Base-by-base conservation (phyloP, 139 green algal species). In the Choricystis sp. region DNA sequence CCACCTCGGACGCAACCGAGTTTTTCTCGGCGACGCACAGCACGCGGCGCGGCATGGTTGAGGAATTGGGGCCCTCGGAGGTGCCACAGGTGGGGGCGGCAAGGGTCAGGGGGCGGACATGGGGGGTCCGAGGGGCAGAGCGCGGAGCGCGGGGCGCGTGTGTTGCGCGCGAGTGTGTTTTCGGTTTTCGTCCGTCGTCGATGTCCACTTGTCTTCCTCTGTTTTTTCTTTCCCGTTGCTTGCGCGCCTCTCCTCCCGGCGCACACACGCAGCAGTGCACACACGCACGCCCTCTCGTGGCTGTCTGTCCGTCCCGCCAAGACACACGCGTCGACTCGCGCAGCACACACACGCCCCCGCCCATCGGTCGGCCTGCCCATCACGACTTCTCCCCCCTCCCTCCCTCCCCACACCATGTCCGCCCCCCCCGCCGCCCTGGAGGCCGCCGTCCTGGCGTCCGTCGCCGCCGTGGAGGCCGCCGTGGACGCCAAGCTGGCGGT, bases 11-110 rank as follows among this genome's bases (percentile, higher is more conserved):
- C 1, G 88, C 84, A 3, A 97, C 88, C 61, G 81, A 94, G 30
- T 91, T 91, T 74, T 98, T 98, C 64, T 98, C 91, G 1, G 91
- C 91, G 14, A 97, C 91, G 61, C 95, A 95, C 0, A 98, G 76
- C 5, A 95, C 86, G 40, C 40, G 40, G 9, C 9, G 9, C 40
- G 40, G 40, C 40, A 52, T 52, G 9, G 9, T 52, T 16, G n/a
- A n/a, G n/a, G n/a, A n/a, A n/a, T n/a, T n/a, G n/a, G n/a, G n/a
- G n/a, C n/a, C n/a, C n/a, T n/a, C n/a, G n/a, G n/a, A n/a, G n/a
- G n/a, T n/a, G n/a, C n/a, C n/a, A n/a, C n/a, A n/a, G n/a, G n/a
- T n/a, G n/a, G n/a, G n/a, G n/a, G n/a, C n/a, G n/a, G n/a, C n/a
- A n/a, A n/a, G n/a, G n/a, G n/a, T n/a, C n/a, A n/a, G n/a, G n/a